These are phyloP conservation scores for Adiantum capillusveneris DNA, from an alignment of 75 land plant genomes.

Conservation along the genomic window DNA sequence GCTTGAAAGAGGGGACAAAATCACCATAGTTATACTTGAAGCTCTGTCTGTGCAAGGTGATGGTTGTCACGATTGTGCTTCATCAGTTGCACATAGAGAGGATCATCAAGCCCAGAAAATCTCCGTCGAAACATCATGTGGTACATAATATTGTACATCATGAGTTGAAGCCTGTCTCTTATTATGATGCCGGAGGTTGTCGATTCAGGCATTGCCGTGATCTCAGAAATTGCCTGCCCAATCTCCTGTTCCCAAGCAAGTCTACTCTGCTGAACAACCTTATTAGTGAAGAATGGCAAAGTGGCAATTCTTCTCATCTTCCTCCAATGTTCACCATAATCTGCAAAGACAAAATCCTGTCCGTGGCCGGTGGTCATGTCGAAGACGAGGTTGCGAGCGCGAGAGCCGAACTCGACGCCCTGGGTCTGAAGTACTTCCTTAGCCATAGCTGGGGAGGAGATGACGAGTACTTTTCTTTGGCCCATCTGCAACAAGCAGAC, in stretches of 20 bases:
- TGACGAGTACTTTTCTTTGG: too few relatives aligned
- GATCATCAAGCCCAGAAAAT: constrained; percentile 18
- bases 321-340: constrained; percentile 32
- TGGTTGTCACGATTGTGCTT: constrained; percentile 7
- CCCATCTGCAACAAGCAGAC: too few relatives aligned
- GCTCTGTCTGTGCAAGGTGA: background rate
- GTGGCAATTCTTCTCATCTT: constrained; percentile 30
- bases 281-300: constrained; percentile 32
- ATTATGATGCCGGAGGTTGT: constrained; percentile 17
- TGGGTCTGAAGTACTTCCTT: constrained; percentile 69
- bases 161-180: constrained; percentile 16
- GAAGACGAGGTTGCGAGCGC: constrained; percentile 48
- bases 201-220: background rate
- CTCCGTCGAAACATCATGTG: constrained; percentile 26
- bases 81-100: constrained; percentile 19
- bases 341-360: constrained; percentile 29
- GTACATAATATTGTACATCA: constrained; percentile 35
- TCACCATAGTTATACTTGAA: constrained; percentile 12
- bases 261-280: constrained; percentile 14
- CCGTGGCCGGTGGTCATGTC: constrained; percentile 30
- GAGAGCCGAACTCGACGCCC: constrained; percentile 81
- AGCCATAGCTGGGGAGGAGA: constrained; percentile 8
- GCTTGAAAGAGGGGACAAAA: too few relatives aligned
- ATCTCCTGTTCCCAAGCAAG: constrained; percentile 31
- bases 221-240: constrained; percentile 10